phyloP scores from a whole-genome alignment of 2,329 filamentous ascomycete species.

The Diaporthe longicolla region DNA sequence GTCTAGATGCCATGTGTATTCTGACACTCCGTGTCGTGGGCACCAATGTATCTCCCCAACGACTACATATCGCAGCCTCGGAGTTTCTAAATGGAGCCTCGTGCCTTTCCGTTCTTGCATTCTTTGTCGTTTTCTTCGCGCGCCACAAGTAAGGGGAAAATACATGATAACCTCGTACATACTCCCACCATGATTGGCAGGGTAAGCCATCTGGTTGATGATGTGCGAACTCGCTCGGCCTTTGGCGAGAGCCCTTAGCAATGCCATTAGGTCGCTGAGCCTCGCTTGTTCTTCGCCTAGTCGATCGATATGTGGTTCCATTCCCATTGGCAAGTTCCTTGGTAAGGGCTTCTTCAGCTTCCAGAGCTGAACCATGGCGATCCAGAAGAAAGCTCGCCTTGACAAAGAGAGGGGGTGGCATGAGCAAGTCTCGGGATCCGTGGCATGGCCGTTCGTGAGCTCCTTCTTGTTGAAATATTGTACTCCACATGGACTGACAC shows the following conservation, averaged over 20 bases:
- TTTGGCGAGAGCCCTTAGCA: slow-evolving; percentile 46
- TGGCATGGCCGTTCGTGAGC: no score
- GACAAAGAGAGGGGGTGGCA: no score
- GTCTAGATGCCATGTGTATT: no score
- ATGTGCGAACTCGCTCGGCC: slow-evolving; percentile 78
- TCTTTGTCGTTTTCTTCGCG: slow-evolving; percentile 71
- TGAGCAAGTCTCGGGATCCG: no score
- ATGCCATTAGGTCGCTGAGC: slow-evolving; percentile 54
- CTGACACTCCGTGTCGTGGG: no score
- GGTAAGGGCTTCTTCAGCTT: slow-evolving; percentile 43
- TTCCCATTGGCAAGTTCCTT: slow-evolving; percentile 50
- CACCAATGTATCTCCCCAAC: no score
- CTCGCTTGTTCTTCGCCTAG: slow-evolving; percentile 48
- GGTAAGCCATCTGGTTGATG: slow-evolving; percentile 90
- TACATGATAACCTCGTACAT: slow-evolving; percentile 89
- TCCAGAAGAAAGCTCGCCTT: no score
- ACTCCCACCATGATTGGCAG: slow-evolving; percentile 95
- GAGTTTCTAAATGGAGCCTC: no score
- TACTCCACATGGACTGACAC: no score
- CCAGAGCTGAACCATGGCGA: slow-evolving; percentile 40
- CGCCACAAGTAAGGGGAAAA: slow-evolving; percentile 99
- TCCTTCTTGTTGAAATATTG: no score
- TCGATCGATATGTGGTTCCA: slow-evolving; percentile 45
- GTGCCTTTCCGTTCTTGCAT: no score
- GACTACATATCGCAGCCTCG: no score